Evolutionary conservation across 2,329 filamentous ascomycete species (phyloP).

Genomic region (Hypoxylon sp.): DNA sequence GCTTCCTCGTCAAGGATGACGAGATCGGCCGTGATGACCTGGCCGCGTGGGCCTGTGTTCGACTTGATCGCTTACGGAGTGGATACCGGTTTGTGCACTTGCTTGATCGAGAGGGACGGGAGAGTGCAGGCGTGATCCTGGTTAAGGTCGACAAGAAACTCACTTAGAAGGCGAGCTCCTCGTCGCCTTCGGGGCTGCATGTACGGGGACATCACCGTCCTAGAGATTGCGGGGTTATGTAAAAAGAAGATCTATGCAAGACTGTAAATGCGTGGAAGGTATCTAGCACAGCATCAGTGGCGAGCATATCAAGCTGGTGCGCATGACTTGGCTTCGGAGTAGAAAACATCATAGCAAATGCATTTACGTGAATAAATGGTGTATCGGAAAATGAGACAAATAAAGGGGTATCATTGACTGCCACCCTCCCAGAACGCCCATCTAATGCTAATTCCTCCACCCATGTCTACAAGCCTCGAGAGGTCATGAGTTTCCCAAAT

Average conservation of each 20-base stretch:
- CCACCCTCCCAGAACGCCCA: slow-evolving; percentile 6
- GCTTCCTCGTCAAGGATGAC: slow-evolving; percentile 90
- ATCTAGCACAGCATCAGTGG: slow-evolving; percentile 15
- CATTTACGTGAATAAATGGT: slow-evolving; percentile 23
- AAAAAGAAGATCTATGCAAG: not conserved
- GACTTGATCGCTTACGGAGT: slow-evolving; percentile 80
- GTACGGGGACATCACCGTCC: slow-evolving; percentile 49
- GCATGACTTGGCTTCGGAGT: slow-evolving; percentile 15
- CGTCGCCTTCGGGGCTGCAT: not conserved
- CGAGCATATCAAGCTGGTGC: slow-evolving; percentile 6
- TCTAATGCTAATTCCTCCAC: not conserved
- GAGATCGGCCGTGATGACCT: slow-evolving; percentile 82
- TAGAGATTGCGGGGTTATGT: slow-evolving; percentile 13
- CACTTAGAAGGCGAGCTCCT: slow-evolving; percentile 26
- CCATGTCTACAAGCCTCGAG: too few species aligned
- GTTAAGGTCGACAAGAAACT: slow-evolving; percentile 75
- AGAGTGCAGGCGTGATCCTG: slow-evolving; percentile 77
- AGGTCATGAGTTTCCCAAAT: slow-evolving; percentile 48
- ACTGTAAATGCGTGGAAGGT: not conserved
- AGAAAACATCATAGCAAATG: slow-evolving; percentile 8
- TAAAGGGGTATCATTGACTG: not conserved
- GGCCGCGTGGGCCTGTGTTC: slow-evolving; percentile 89
- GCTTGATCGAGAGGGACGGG: slow-evolving; percentile 74
- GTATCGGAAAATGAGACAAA: slow-evolving; percentile 12
- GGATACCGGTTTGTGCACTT: slow-evolving; percentile 85